Evolutionary conservation across 1,284 basidiomycete genomes (phyloP).

Genomic region (Ganoderma resinaceum): DNA sequence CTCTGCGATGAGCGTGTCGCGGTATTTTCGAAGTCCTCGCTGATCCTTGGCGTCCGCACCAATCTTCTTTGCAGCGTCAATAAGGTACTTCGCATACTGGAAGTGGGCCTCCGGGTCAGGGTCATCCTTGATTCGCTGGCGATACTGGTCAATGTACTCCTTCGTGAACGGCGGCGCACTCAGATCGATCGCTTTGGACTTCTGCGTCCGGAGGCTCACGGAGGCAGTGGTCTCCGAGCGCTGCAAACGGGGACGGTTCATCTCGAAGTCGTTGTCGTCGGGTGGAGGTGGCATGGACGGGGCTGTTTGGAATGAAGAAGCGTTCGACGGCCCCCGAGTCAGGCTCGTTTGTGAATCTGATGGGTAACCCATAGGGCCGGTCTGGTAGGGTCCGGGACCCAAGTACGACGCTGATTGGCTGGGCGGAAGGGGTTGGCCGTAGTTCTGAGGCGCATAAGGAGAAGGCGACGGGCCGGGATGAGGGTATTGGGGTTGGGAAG

Average conservation of each 20-base stretch:
- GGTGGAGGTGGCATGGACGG: constrained; percentile 42
- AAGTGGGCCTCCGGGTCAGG: constrained; percentile 99
- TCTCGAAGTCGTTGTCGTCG: constrained; percentile 55
- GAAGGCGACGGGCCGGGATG: constrained; percentile 25
- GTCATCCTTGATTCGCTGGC: constrained; percentile 95
- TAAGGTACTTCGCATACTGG: constrained; percentile 95
- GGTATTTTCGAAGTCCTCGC: constrained; percentile 86
- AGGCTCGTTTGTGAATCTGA: constrained; percentile 29
- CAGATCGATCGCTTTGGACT: constrained; percentile 86
- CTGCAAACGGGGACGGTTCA: constrained; percentile 57
- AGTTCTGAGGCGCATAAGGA: constrained; percentile 23
- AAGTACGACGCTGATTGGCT: constrained; percentile 32
- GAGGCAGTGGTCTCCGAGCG: constrained; percentile 65
- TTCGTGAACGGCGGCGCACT: constrained; percentile 92
- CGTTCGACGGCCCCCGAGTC: constrained; percentile 24
- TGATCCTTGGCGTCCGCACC: constrained; percentile 78
- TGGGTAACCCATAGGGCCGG: constrained; percentile 29
- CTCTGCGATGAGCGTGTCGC: constrained; percentile 88
- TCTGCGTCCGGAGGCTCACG: constrained; percentile 66
- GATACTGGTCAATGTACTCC: constrained; percentile 97
- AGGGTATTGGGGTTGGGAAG: constrained; percentile 27
- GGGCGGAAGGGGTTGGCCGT: constrained; percentile 25
- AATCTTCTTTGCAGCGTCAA: constrained; percentile 97
- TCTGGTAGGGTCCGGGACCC: constrained; percentile 35
- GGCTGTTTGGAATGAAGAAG: constrained; percentile 32